Base-by-base conservation (phyloP, 2,329 filamentous ascomycete species). In the Aureobasidium pullulans region DNA sequence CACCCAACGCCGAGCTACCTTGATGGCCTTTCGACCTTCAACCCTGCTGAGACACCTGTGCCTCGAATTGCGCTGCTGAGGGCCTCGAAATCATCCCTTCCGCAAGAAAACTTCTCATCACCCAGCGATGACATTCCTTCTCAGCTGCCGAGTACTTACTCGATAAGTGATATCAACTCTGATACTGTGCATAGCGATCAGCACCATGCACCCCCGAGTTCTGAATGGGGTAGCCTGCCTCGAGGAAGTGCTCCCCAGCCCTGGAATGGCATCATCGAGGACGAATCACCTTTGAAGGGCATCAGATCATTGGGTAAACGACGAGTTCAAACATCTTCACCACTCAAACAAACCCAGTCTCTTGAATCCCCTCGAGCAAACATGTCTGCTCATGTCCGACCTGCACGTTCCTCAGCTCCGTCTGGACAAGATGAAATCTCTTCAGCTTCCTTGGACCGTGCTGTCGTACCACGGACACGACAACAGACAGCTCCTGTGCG, bases 91-190 rank as follows among this genome's bases (percentile, higher is more conserved):
- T 15, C 6, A 13, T n/a, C 44, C 40, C 13, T 28, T 7, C 44
- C 29, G 8, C 16, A 40, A 9, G 36, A 60, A 7, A 36, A 48
- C 23, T 56, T 19, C 8, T 56, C 60, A 16, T 62, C 58, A 36
- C 46, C 46, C 1, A 44, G 59, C 16, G 50, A 63, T 34, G 61
- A 63, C 29, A 56, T 63, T 3, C 68, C 65, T 9, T 71, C 69
- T 4, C 67, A 73, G 60, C 56, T 73, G 11, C 71, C 71, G 1
- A 70, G 67, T 8, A 68, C 70, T 2, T 73, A 72, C 46, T 70
- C 69, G 6, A 59, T 72, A 23, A 70, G 67, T 36, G 66, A 70
- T 40, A 59, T 64, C 7, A 65, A 66, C 42, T 60, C 39, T 15
- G 42, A 49, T 49, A 57, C 29, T 10, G 28, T 46, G 6, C 19